These are phyloP conservation scores for Neurospora sp. DNA, from an alignment of 495 filamentous ascomycete species.

Conservation along the genomic window DNA sequence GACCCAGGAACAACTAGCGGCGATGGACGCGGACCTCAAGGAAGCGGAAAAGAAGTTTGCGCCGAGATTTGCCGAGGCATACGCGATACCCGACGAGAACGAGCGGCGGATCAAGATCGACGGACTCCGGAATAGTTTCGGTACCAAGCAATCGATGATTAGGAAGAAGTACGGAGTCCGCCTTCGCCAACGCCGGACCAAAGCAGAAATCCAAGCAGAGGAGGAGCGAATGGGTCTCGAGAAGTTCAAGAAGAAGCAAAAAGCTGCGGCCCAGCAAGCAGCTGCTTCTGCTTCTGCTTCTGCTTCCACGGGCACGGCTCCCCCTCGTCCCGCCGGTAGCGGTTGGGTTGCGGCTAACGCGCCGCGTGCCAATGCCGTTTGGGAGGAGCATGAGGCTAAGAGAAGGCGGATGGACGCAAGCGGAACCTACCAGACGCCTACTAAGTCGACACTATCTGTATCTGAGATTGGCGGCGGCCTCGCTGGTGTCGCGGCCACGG, in stretches of 20 bases:
- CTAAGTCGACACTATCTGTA: conserved; percentile 20
- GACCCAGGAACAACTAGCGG: conserved; percentile 9
- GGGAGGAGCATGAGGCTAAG: conserved; percentile 22
- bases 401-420: conserved; percentile 15
- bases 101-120: conserved; percentile 24
- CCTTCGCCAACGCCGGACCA: conserved; percentile 34
- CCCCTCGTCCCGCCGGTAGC: conserved; percentile 8
- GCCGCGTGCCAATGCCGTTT: conserved; percentile 7
- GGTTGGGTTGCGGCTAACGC: conserved; percentile 25
- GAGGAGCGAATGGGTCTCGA: conserved; percentile 27
- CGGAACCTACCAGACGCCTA: conserved; percentile 15
- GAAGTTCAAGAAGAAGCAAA: not conserved
- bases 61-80: conserved; percentile 29
- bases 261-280: conserved; percentile 10
- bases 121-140: conserved; percentile 34
- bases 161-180: conserved; percentile 39
- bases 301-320: conserved; percentile 1
- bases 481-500: conserved; percentile 21
- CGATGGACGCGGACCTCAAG: conserved; percentile 27
- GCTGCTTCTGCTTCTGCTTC: not conserved
- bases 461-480: conserved; percentile 22
- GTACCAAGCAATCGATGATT: conserved; percentile 39
- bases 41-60: conserved; percentile 28
- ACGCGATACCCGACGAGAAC: conserved; percentile 24
- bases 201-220: conserved; percentile 32